A percentile compares a stretch with the other conserved stretches of the same genome.
These are phyloP conservation scores for Ganoderma resinaceum DNA, from an alignment of 1,284 basidiomycete species.

Conservation along the genomic window DNA sequence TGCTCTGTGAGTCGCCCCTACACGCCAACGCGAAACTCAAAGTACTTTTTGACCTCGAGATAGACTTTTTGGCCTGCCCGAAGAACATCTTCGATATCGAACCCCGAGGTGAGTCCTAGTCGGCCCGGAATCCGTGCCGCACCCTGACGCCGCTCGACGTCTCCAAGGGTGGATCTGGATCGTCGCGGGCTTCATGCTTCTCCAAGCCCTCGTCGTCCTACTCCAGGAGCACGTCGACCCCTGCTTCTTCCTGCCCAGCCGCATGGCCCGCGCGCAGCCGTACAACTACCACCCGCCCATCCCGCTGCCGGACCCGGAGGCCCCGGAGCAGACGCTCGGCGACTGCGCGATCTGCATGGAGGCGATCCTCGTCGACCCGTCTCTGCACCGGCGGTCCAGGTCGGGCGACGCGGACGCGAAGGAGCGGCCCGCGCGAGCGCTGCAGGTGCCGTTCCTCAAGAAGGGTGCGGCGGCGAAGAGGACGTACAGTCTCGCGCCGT, in stretches of 20 bases:
- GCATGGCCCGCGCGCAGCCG: conserved; percentile 57
- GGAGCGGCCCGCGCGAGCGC: conserved; percentile 36
- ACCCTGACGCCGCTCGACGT: neutral
- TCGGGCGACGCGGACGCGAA: conserved; percentile 37
- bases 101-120: conserved; percentile 58
- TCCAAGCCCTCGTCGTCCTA: conserved; percentile 72
- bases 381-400: conserved; percentile 37
- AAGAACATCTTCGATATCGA: conserved; percentile 86
- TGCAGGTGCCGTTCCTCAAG: conserved; percentile 31
- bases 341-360: conserved; percentile 95
- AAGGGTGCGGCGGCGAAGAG: conserved; percentile 59
- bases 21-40: neutral
- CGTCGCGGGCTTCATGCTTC: conserved; percentile 65
- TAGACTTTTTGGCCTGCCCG: conserved; percentile 85
- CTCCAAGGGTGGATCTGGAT: conserved; percentile 71
- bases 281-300: conserved; percentile 89
- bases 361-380: conserved; percentile 67
- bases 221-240: conserved; percentile 84
- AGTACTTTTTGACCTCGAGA: conserved; percentile 3
- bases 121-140: conserved; percentile 7
- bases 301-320: conserved; percentile 74
- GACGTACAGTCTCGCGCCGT: conserved; percentile 86
- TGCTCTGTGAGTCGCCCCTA: conserved; percentile 69
- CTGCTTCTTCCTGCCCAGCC: conserved; percentile 74
- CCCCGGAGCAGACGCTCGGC: conserved; percentile 74